Evolutionary conservation across 2,329 filamentous ascomycete species (phyloP), one percentile per base, ranked within the genome.

Genomic region (Talaromyces sp.): DNA sequence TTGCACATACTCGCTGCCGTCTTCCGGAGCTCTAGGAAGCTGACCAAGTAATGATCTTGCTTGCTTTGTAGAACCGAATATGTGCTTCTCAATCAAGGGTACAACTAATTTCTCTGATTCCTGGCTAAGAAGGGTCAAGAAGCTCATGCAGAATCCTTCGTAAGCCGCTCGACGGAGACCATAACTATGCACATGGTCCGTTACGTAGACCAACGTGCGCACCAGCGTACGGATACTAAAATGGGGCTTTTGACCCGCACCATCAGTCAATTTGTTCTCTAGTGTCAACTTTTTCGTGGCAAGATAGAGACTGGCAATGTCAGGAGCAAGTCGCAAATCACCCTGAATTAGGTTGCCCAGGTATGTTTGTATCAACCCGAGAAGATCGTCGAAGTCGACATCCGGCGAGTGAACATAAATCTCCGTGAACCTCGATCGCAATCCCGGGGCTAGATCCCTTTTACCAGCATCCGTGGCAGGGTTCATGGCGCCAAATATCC

Each of bases 401-500:
- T 99, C 95, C 0, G 95, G 93, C 68, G 92, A 95, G 61, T 91
- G 87, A 25, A 99, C 92, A 72, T 96, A 99, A 23, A 99, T 82
- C 75, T 99, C 95, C 0, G 95, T 98, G 72, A 99, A 99, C 56
- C 93, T 86, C 8, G 93, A 96, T 61, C 93, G 84, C 48, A 98
- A 86, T 1, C 93, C 93, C 61, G 91, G 87, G 0, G 93, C 92
- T 16, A 99, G 80, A 75, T 99, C 95, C 62, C 93, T 88, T 78
- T 99, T 99, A 65, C 96, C 95, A 62, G 97, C 88, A 79, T 99
- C 95, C 2, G 95, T 99, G 5, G 95, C 95, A 33, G 95, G 95
- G 71, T 99, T 99, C 95, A 99, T 99, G 31, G 96, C 95, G 58
- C 91, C 96, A 72, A 99, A 99, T 14, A 99, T 90, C 42, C 95